Conservation (phyloP, 2,329 filamentous ascomycete genomes). For the Sclerotinia glacialis region DNA sequence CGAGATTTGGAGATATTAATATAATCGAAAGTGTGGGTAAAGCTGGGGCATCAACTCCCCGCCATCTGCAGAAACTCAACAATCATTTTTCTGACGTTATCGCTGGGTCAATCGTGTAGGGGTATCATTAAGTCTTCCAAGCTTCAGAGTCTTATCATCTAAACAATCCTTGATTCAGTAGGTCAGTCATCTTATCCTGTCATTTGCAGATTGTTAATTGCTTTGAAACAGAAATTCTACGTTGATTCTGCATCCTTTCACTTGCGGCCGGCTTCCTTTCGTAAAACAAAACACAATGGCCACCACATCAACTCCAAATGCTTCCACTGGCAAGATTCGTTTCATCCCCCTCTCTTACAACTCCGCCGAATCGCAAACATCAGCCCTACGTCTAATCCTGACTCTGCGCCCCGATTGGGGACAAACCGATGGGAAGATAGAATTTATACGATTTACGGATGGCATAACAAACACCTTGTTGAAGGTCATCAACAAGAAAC, state of each 20-base stretch:
- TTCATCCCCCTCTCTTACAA: slow-evolving; percentile 77
- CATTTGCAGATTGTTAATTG: slow-evolving; percentile 18
- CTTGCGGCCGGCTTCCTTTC: slow-evolving; percentile 1
- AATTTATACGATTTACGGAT: slow-evolving; percentile 90
- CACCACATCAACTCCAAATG: slow-evolving; percentile 16
- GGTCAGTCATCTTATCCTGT: neutral
- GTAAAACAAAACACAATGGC: slow-evolving; percentile 23
- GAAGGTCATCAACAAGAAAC: slow-evolving; percentile 68
- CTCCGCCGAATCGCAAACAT: slow-evolving; percentile 70
- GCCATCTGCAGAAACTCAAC: neutral
- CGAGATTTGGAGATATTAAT: neutral
- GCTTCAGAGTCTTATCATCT: neutral
- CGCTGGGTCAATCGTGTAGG: neutral
- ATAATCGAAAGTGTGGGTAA: neutral
- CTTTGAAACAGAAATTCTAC: slow-evolving; percentile 3
- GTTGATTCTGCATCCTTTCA: slow-evolving; percentile 14
- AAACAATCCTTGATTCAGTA: neutral
- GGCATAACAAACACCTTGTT: slow-evolving; percentile 95
- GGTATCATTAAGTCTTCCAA: neutral
- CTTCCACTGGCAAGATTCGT: slow-evolving; percentile 44
- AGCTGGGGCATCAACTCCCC: neutral
- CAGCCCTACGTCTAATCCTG: slow-evolving; percentile 75
- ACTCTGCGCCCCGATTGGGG: slow-evolving; percentile 83
- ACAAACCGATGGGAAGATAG: slow-evolving; percentile 66
- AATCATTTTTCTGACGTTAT: neutral